Conservation (phyloP, 352 stramenopile genomes). For the Phytophthora tentaculata region DNA sequence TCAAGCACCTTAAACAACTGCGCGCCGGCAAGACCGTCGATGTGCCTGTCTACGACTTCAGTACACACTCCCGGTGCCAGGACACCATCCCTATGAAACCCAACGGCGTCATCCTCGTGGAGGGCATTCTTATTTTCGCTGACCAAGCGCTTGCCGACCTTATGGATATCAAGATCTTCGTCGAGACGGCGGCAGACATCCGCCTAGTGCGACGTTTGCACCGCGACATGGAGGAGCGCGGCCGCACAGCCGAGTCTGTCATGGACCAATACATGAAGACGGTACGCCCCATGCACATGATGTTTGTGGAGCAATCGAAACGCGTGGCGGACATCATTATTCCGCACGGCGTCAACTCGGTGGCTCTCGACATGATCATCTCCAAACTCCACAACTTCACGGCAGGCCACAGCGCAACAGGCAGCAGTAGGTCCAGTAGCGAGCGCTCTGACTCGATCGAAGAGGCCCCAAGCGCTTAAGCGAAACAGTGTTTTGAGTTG, state of each 20-base stretch:
- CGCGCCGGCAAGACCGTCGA: constrained; percentile 87
- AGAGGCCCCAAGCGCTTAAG: constrained; percentile 24
- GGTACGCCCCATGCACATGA: constrained; percentile 98
- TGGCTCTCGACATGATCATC: constrained; percentile 95
- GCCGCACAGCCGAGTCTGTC: constrained; percentile 93
- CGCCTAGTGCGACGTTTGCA: constrained; percentile 93
- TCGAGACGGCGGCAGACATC: constrained; percentile 96
- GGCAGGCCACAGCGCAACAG: constrained; percentile 38
- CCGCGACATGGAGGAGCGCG: constrained; percentile 95
- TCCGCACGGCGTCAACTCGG: constrained; percentile 92
- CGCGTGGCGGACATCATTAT: constrained; percentile 95
- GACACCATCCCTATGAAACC: constrained; percentile 83
- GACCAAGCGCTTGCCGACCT: constrained; percentile 89
- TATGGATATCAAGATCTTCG: constrained; percentile 98
- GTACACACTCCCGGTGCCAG: constrained; percentile 90
- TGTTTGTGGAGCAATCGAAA: constrained; percentile 98
- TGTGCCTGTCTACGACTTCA: constrained; percentile 96
- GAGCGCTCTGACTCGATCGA: constrained; percentile 58
- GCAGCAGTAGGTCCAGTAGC: constrained; percentile 50
- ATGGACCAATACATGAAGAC: constrained; percentile 97
- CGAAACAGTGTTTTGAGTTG: constrained; percentile 17
- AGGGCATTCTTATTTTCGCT: constrained; percentile 97
- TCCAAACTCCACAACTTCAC: constrained; percentile 88
- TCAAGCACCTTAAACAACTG: constrained; percentile 91
- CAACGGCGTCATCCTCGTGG: constrained; percentile 94